Evolutionary conservation across 208 protist genomes (phyloP).

Genomic region (Balamuthia mandrillaris): DNA sequence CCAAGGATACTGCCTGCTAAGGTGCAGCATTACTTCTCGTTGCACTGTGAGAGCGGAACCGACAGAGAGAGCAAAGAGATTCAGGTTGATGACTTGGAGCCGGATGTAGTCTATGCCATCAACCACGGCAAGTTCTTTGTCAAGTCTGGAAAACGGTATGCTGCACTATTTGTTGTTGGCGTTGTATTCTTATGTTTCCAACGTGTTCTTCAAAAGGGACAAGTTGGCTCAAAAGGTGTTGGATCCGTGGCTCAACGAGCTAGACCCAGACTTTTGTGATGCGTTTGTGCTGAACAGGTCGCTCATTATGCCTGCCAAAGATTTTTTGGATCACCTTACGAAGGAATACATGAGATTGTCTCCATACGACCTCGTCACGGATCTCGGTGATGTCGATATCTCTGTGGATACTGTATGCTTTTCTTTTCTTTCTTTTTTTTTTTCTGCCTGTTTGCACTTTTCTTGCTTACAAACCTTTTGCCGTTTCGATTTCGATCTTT

Average conservation of each 20-base stretch:
- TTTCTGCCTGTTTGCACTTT: no score
- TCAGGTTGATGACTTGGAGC: neutral
- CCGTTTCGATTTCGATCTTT: no score
- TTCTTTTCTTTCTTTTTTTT: no score
- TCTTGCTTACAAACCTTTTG: no score
- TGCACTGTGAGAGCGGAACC: neutral
- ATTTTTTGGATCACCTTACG: neutral
- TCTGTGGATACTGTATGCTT: no score
- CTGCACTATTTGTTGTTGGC: no score
- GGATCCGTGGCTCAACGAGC: neutral
- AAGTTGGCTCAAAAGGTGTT: neutral
- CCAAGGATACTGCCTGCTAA: no score
- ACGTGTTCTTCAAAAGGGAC: no score
- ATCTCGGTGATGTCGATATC: no score
- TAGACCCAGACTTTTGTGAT: slow-evolving; percentile 7
- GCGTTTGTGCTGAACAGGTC: neutral
- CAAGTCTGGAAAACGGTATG: neutral
- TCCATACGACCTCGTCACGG: no score
- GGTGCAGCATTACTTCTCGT: neutral
- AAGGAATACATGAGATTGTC: neutral
- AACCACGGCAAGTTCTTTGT: neutral
- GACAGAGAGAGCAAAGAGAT: neutral
- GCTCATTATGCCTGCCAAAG: neutral
- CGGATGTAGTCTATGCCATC: neutral
- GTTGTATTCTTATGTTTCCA: no score